Evolutionary conservation across 2,329 filamentous ascomycete species (phyloP).

Genomic region (Juglanconis oblonga): DNA sequence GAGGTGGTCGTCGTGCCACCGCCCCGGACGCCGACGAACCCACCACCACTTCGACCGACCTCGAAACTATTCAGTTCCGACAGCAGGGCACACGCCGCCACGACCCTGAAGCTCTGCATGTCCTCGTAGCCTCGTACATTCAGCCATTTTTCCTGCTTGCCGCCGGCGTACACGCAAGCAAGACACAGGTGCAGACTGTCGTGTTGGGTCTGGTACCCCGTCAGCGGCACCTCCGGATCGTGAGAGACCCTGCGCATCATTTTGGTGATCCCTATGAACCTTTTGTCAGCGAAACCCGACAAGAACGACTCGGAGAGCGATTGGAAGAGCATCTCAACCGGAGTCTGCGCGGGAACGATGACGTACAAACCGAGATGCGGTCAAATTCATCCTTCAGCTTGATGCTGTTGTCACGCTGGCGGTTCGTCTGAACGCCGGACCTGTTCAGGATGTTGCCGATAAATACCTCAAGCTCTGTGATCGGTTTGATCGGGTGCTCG

Average conservation of each 20-base stretch:
- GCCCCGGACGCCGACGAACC: slow-evolving; percentile 3
- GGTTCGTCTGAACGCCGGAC: slow-evolving; percentile 43
- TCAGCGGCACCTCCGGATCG: not conserved
- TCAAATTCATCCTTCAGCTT: slow-evolving; percentile 52
- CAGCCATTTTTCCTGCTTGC: not conserved
- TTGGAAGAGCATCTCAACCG: too few species aligned
- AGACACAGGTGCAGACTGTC: slow-evolving; percentile 28
- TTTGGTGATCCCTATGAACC: slow-evolving; percentile 26
- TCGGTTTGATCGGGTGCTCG: slow-evolving; percentile 39
- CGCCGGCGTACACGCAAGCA: slow-evolving; percentile 26
- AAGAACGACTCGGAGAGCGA: too few species aligned
- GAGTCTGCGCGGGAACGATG: too few species aligned
- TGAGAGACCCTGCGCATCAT: slow-evolving; percentile 27
- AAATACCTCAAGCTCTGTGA: slow-evolving; percentile 53
- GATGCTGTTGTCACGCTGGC: slow-evolving; percentile 50
- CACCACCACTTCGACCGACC: not conserved
- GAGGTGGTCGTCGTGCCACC: not conserved
- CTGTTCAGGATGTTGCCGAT: slow-evolving; percentile 55
- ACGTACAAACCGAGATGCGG: slow-evolving; percentile 37
- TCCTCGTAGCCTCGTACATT: slow-evolving; percentile 1
- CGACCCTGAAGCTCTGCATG: slow-evolving; percentile 30
- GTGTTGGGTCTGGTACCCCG: slow-evolving; percentile 14
- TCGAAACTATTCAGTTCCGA: slow-evolving; percentile 23
- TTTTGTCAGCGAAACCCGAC: too few species aligned
- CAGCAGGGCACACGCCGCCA: slow-evolving; percentile 29